Percentiles rank a stretch among this genome's conserved stretches.
Conservation (phyloP, 2,329 filamentous ascomycete species). For the Raffaelea ambrosiae region DNA sequence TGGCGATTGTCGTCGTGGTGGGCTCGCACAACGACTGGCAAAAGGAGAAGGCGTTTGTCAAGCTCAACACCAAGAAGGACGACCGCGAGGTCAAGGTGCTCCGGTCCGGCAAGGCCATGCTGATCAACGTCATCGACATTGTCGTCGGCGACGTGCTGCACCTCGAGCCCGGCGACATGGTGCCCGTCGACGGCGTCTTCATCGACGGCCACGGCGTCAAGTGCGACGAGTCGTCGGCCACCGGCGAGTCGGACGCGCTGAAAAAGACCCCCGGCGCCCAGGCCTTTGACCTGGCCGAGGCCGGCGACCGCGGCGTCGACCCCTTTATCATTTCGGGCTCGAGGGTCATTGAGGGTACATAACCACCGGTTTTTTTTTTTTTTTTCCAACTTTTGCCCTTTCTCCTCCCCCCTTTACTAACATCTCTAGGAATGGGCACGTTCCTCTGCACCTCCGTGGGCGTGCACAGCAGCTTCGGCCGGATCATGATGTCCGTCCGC, state of each 20-base stretch:
- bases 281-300: slow-evolving; percentile 61
- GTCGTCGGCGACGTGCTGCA: slow-evolving; percentile 63
- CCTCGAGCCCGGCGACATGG: slow-evolving; percentile 66
- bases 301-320: slow-evolving; percentile 63
- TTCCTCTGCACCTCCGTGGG: slow-evolving; percentile 68
- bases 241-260: slow-evolving; percentile 70
- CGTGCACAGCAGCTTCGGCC: slow-evolving; percentile 65
- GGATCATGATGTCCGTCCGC: slow-evolving; percentile 40
- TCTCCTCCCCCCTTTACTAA: not conserved
- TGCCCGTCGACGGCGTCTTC: slow-evolving; percentile 65
- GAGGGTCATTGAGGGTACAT: slow-evolving; percentile 62
- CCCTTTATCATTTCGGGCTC: slow-evolving; percentile 80
- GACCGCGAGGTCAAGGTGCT: slow-evolving; percentile 64
- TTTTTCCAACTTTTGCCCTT: not conserved
- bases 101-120: slow-evolving; percentile 60
- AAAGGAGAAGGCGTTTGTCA: slow-evolving; percentile 72
- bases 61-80: slow-evolving; percentile 71
- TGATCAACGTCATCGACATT: slow-evolving; percentile 62
- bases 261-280: slow-evolving; percentile 60
- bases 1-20: slow-evolving; percentile 69
- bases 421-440: slow-evolving; percentile 44
- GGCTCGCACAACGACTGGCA: slow-evolving; percentile 73
- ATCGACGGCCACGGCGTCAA: slow-evolving; percentile 67
- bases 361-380: too few species aligned
- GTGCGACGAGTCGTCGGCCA: slow-evolving; percentile 70